phyloP scores from a whole-genome alignment of 345 rosid species.

The Adansonia digitata region DNA sequence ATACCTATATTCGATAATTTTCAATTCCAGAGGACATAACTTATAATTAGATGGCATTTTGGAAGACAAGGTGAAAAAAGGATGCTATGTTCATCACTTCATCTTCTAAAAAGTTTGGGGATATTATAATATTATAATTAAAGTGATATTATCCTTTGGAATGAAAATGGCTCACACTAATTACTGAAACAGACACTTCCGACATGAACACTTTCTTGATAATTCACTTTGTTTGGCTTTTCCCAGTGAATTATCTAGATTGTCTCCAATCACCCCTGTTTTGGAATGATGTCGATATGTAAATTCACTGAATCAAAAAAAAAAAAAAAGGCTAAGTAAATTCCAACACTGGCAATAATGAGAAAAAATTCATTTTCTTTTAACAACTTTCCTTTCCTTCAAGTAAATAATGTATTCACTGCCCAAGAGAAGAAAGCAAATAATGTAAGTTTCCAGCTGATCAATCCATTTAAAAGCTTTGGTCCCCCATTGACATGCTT shows the following conservation, averaged over 20 bases:
- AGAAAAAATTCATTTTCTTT: background rate
- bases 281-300: background rate
- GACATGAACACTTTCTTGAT: constrained; percentile 6
- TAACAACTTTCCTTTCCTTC: background rate
- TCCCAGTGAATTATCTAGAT: background rate
- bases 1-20: no score
- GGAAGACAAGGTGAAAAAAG: background rate
- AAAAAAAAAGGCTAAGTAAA: background rate
- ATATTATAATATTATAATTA: no score
- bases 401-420: no score
- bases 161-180: background rate
- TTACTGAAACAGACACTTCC: constrained; percentile 1
- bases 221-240: constrained; percentile 6
- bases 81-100: no score
- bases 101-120: no score
- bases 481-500: background rate
- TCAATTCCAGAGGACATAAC: no score
- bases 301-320: constrained; percentile 8
- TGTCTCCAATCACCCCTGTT: background rate
- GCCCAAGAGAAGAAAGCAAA: no score
- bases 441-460: background rate
- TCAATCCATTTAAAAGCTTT: background rate
- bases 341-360: background rate
- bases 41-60: no score
- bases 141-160: background rate